A percentile compares a stretch with the other conserved stretches of the same genome.
Evolutionary conservation across 225 moss, liverwort and hornwort species (phyloP).

Genomic region (Ulota crispa): DNA sequence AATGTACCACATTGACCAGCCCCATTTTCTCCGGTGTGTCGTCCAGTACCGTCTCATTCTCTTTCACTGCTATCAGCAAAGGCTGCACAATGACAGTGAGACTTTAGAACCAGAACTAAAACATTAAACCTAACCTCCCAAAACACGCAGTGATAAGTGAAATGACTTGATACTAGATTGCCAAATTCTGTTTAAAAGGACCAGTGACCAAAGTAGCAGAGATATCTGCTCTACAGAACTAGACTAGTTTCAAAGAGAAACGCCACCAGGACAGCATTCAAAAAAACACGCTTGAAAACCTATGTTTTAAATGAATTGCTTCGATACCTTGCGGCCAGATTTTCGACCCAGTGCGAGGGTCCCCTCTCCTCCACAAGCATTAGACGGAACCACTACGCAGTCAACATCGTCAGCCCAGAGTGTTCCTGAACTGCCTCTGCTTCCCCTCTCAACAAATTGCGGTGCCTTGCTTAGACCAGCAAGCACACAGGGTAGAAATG

Average conservation of each 20-base stretch:
- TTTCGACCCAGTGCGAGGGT: slow-evolving; percentile 72
- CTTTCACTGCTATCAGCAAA: slow-evolving; percentile 80
- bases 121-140: neutral
- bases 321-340: slow-evolving; percentile 61
- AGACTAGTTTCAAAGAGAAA: neutral
- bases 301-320: neutral
- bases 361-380: slow-evolving; percentile 85
- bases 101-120: neutral
- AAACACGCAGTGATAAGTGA: neutral
- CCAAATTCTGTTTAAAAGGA: neutral
- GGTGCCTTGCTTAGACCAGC: slow-evolving; percentile 89
- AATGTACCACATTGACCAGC: slow-evolving; percentile 62
- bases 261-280: neutral
- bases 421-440: slow-evolving; percentile 39
- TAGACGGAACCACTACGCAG: slow-evolving; percentile 80
- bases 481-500: slow-evolving; percentile 87
- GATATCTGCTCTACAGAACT: neutral
- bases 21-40: slow-evolving; percentile 81
- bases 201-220: neutral
- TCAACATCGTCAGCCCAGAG: slow-evolving; percentile 86
- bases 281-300: neutral
- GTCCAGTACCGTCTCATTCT: slow-evolving; percentile 81
- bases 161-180: neutral
- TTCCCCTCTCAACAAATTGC: slow-evolving; percentile 63
- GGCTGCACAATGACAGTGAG: slow-evolving; percentile 54